Percentiles rank a stretch among this genome's conserved stretches.
These are phyloP conservation scores for Globisporangium spiculum DNA, from an alignment of 352 stramenopile genomes.

Conservation along the genomic window DNA sequence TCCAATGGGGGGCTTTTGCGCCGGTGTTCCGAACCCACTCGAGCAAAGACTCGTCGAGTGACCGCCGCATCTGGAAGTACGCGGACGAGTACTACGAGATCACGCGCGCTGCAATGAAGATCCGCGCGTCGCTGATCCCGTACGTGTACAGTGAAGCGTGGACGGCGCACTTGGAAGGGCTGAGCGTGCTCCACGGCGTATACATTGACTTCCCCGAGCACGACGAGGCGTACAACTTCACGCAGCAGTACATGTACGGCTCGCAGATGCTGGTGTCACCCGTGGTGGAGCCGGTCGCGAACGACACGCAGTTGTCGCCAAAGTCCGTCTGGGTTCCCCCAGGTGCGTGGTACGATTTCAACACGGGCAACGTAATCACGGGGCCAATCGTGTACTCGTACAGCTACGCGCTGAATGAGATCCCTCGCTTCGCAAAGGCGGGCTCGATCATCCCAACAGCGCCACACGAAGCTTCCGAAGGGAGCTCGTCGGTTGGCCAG, in stretches of 20 bases:
- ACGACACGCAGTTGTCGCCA: constrained; percentile 20
- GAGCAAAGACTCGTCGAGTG: constrained; percentile 25
- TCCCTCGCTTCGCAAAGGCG: constrained; percentile 30
- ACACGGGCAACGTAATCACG: constrained; percentile 17
- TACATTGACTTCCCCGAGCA: constrained; percentile 43
- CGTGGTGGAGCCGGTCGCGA: constrained; percentile 25
- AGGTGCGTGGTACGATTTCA: constrained; percentile 41
- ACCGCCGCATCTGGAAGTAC: constrained; percentile 38
- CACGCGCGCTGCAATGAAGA: constrained; percentile 24
- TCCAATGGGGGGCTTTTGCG: constrained; percentile 41
- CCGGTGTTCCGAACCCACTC: constrained; percentile 43
- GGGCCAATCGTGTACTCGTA: constrained; percentile 26
- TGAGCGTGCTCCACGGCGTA: constrained; percentile 33
- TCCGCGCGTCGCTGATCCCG: constrained; percentile 34
- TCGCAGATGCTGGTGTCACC: constrained; percentile 39
- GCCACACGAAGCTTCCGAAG: background rate
- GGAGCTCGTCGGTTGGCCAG: constrained; percentile 21
- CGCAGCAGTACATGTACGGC: constrained; percentile 45
- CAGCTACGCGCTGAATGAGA: constrained; percentile 26
- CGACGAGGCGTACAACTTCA: constrained; percentile 32
- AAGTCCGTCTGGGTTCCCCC: constrained; percentile 43
- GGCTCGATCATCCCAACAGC: constrained; percentile 28
- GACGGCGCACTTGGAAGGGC: constrained; percentile 22
- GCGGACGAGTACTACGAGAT: constrained; percentile 28
- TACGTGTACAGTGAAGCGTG: constrained; percentile 44